Evolutionary conservation across 805 yeast genomes (phyloP).

Genomic region (Cyberlindnera euphorbiiphila): DNA sequence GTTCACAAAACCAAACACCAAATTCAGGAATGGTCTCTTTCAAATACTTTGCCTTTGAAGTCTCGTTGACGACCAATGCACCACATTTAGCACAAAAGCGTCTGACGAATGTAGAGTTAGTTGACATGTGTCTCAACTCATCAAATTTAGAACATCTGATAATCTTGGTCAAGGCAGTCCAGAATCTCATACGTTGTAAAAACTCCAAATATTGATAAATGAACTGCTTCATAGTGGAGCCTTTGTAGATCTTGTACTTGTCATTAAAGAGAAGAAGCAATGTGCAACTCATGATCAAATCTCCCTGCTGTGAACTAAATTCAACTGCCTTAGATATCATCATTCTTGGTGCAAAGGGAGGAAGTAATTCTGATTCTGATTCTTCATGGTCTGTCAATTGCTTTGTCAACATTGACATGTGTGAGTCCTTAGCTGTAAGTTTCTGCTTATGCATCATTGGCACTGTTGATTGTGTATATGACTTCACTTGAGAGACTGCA

Average conservation of each 20-base stretch:
- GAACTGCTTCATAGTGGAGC: constrained; percentile 48
- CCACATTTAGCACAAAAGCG: constrained; percentile 62
- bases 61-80: constrained; percentile 55
- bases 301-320: constrained; percentile 60
- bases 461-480: constrained; percentile 16
- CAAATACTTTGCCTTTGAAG: constrained; percentile 38
- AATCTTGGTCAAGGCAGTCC: constrained; percentile 55
- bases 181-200: constrained; percentile 46
- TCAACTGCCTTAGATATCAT: constrained; percentile 50
- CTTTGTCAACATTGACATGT: constrained; percentile 24
- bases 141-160: constrained; percentile 38
- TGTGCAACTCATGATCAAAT: constrained; percentile 55
- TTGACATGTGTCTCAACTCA: constrained; percentile 25
- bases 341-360: constrained; percentile 58
- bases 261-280: constrained; percentile 51
- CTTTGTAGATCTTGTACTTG: constrained; percentile 31
- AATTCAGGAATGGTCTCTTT: constrained; percentile 36
- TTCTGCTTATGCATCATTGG: constrained; percentile 14
- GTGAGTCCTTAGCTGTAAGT: constrained; percentile 13
- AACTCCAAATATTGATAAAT: constrained; percentile 50
- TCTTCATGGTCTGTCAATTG: constrained; percentile 23
- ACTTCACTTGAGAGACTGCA: constrained; percentile 12
- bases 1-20: constrained; percentile 85
- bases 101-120: constrained; percentile 36
- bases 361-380: constrained; percentile 10